These are phyloP conservation scores for Daldinia loculata DNA, from an alignment of 495 filamentous ascomycete genomes.

Conservation along the genomic window DNA sequence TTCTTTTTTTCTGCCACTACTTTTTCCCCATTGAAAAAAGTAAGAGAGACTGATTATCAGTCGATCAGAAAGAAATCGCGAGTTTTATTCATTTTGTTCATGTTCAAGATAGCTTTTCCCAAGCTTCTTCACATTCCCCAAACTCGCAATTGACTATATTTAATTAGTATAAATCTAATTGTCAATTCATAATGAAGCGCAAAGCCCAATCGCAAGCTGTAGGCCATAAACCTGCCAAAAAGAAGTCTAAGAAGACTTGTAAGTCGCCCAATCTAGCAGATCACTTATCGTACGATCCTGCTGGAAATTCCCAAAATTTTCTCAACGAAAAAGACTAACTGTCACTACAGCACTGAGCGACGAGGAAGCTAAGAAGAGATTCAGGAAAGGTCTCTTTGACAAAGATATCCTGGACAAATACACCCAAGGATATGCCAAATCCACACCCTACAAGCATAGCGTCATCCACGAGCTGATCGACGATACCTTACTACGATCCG, in stretches of 20 bases:
- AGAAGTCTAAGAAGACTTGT: constrained; percentile 59
- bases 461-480: constrained; percentile 85
- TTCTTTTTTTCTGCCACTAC: constrained; percentile 35
- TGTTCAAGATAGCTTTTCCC: neutral
- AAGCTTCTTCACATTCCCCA: neutral
- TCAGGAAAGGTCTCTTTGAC: constrained; percentile 82
- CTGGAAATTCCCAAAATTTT: neutral
- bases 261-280: constrained; percentile 23
- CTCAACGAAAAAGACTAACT: constrained; percentile 25
- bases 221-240: constrained; percentile 51
- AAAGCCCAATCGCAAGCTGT: constrained; percentile 52
- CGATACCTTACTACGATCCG: constrained; percentile 79
- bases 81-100: constrained; percentile 11
- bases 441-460: constrained; percentile 87
- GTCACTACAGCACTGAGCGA: constrained; percentile 49
- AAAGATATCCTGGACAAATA: constrained; percentile 71
- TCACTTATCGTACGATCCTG: constrained; percentile 35
- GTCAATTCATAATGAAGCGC: constrained; percentile 55
- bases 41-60: constrained; percentile 8
- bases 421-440: constrained; percentile 72
- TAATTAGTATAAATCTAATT: constrained; percentile 36
- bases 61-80: constrained; percentile 12
- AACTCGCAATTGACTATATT: constrained; percentile 3
- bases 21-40: constrained; percentile 23
- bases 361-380: constrained; percentile 62